phyloP scores from a whole-genome alignment of 176 grass and related monocot species.

The Saccharum spontaneum region DNA sequence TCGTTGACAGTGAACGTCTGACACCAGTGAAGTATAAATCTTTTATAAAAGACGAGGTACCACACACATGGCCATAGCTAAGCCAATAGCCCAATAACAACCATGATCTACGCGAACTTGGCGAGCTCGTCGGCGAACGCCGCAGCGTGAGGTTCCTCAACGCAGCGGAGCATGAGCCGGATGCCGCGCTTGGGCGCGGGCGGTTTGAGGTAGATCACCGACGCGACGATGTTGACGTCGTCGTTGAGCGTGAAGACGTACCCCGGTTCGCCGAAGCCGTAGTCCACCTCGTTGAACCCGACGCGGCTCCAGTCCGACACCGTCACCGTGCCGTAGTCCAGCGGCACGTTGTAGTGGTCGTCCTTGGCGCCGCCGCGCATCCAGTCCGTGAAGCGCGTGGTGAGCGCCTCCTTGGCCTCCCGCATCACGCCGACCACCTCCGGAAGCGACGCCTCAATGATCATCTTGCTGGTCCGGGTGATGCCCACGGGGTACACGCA shows the following conservation, averaged over 20 bases:
- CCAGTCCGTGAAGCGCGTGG: conserved; percentile 63
- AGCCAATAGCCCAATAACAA: background rate
- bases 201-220: conserved; percentile 72
- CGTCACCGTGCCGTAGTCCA: conserved; percentile 71
- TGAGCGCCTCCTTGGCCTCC: conserved; percentile 67
- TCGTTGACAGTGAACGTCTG: no score
- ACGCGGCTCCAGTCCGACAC: conserved; percentile 82
- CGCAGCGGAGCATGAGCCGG: conserved; percentile 70
- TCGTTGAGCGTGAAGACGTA: conserved; percentile 81
- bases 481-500: conserved; percentile 74
- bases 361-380: conserved; percentile 52
- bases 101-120: conserved; percentile 38
- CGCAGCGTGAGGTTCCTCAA: conserved; percentile 57
- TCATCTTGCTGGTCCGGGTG: conserved; percentile 27
- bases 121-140: conserved; percentile 55
- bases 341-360: conserved; percentile 71
- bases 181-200: conserved; percentile 69
- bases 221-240: conserved; percentile 67
- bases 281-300: conserved; percentile 92
- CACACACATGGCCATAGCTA: background rate
- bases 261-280: conserved; percentile 64
- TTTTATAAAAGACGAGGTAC: background rate
- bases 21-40: no score
- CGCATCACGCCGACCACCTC: conserved; percentile 67
- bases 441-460: conserved; percentile 40